These are phyloP conservation scores for Trichoderma parareesei DNA, from an alignment of 495 filamentous ascomycete genomes.

Conservation along the genomic window DNA sequence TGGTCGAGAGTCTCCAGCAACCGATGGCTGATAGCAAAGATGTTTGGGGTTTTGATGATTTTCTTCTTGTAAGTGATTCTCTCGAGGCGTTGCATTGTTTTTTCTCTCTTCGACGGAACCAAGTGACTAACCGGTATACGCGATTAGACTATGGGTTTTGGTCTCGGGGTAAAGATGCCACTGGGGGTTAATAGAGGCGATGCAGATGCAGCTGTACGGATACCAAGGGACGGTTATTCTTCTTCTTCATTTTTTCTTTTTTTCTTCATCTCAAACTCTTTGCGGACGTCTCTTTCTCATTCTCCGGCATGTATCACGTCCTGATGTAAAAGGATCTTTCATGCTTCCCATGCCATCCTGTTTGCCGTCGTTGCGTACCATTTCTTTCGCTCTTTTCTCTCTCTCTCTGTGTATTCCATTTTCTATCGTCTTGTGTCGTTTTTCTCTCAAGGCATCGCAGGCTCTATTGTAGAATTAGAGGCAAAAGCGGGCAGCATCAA, in stretches of 20 bases:
- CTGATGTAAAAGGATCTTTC: background rate
- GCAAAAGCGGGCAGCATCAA: background rate
- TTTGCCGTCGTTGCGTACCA: background rate
- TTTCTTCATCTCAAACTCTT: too few species aligned
- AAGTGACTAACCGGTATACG: background rate
- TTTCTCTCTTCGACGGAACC: conserved; percentile 15
- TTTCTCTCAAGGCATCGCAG: background rate
- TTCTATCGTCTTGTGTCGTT: background rate
- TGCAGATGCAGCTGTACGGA: conserved; percentile 13
- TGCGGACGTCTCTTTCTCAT: background rate
- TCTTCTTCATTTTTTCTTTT: conserved; percentile 1
- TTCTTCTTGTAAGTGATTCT: conserved; percentile 34
- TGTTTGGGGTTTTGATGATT: conserved; percentile 82
- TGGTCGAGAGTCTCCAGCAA: conserved; percentile 91
- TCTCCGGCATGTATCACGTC: conserved; percentile 12
- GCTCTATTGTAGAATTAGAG: conserved; percentile 1
- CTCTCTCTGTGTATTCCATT: background rate
- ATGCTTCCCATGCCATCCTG: background rate
- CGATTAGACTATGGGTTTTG: conserved; percentile 28
- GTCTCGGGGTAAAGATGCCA: conserved; percentile 24
- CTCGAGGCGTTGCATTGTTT: conserved; percentile 19
- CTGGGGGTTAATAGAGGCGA: background rate
- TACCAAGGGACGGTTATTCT: conserved; percentile 18
- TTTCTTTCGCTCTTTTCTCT: background rate
- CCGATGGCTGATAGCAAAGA: conserved; percentile 95